Evolutionary conservation across 78 protist genomes (phyloP).

Genomic region (Dictyostelium purpureum): DNA sequence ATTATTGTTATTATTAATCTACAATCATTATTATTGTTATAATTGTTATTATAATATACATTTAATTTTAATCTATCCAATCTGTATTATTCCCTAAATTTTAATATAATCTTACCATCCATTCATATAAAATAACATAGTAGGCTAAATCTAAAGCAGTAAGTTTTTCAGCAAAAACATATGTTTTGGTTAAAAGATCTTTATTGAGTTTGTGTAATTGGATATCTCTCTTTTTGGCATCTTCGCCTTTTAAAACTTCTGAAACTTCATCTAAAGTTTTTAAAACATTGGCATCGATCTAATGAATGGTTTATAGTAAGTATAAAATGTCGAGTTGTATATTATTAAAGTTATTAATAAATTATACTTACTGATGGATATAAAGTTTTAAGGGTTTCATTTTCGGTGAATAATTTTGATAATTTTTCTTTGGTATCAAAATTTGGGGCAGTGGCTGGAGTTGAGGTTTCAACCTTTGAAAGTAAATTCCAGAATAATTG

Average conservation of each 20-base stretch:
- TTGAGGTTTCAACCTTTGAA: neutral
- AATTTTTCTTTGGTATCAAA: neutral
- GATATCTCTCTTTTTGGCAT: constrained; percentile 21
- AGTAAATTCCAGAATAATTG: neutral
- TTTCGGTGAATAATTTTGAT: neutral
- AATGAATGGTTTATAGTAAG: neutral
- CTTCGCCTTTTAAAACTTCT: neutral
- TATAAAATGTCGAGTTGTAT: neutral
- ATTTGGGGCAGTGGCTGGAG: neutral
- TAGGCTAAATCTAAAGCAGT: constrained; percentile 48
- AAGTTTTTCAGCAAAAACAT: neutral
- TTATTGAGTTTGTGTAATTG: constrained; percentile 55
- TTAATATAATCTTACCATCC: constrained; percentile 29
- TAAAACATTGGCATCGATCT: neutral
- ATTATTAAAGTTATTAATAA: neutral
- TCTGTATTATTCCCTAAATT: no score
- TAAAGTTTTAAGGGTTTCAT: neutral
- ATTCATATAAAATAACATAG: constrained; percentile 32
- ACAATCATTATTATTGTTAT: no score
- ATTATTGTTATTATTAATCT: neutral
- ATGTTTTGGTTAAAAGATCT: constrained; percentile 16
- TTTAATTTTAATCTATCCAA: no score
- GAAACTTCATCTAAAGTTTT: constrained; percentile 8
- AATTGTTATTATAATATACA: neutral
- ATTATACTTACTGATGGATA: neutral